Evolutionary conservation across 345 rosid genomes (phyloP), one percentile per base, ranked within the genome.

Genomic region (Salix dunnii): DNA sequence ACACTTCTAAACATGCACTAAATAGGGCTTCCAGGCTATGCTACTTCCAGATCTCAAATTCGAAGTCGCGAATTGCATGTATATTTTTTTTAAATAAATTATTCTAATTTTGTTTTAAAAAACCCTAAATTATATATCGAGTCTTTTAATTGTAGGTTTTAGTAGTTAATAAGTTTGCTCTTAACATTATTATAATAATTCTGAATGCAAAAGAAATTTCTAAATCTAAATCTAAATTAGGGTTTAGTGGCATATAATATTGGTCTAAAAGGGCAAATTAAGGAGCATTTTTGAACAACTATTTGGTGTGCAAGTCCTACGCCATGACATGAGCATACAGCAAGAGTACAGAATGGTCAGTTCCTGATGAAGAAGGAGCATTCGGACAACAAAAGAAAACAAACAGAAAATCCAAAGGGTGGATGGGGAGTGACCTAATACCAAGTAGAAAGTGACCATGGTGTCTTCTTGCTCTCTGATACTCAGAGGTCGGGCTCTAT

Each of bases 321-420:
- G 72, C 40, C 31, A 51, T 65, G 80, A 72, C 76, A 71, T 28
- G 51, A 20, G 61, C 63, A 60, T 30, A 40, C 30, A 67, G 30
- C 23, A 7, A 42, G 9, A 16, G 25, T 25, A 68, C 51, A 53
- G 38, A 76, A 23, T 20, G 79, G 79, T 64, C 71, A 65, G 7
- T 67, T 55, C 40, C 58, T 6, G 13, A 17, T 0, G 6, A 25
- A 14, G 21, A 58, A 67, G 33, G 64, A 79, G 62, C 71, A 66
- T 80, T 76, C 79, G 40, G 0, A 16, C 25, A 42, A 30, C 67
- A 72, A 10, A 78, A 74, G 61, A 86, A 20, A 80, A 82, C 89
- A 78, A 78, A 53, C 0, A 80, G 80, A 80, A 82, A 74, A 80
- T 53, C 72, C 83, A 78, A 68, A 18, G 55, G 10, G 64, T 65